Evolutionary conservation across 2,329 filamentous ascomycete species (phyloP), one percentile per base, ranked within the genome.

Genomic region (Cordyceps tenuipes): DNA sequence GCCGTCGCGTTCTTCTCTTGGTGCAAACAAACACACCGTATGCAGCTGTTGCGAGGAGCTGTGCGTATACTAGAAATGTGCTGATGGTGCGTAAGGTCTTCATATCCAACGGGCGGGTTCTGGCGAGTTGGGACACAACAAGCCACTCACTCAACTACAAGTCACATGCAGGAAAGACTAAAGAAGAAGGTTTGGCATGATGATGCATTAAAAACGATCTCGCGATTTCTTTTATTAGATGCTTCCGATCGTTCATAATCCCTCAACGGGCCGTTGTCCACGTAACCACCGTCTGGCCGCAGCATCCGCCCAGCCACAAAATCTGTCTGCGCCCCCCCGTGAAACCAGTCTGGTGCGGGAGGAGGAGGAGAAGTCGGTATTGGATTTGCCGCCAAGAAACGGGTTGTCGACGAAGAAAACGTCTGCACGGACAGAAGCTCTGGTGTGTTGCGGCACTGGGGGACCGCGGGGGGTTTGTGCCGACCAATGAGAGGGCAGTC

Each of bases 201-300:
- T 3, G 8, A 13, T 54, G 15, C 23, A 2, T 54, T 43, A 43
- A 43, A 43, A 29, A 29, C 12, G 13, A 5, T 51, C 49, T 54
- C 31, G n/a, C n/a, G n/a, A n/a, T 44, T 19, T 46, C n/a, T 47
- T 8, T 46, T 46, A 6, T 47, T 6, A 3, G 3, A 29, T 29
- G 3, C 26, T 47, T 23, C 15, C 29, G 39, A 53, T 53, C 51
- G n/a, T n/a, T n/a, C n/a, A n/a, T n/a, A n/a, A n/a, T n/a, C n/a
- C n/a, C n/a, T n/a, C n/a, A n/a, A n/a, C n/a, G n/a, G n/a, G n/a
- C n/a, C n/a, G n/a, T 8, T 29, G 47, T 39, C 19, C 21, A 57
- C 54, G 54, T 57, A 41, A 57, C 31, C 15, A 34, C 55, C n/a
- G 50, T 50, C 46, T 50, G 46, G 55, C 46, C 46, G 46, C 55